phyloP scores from a whole-genome alignment of 495 filamentous ascomycete genomes.

The Tuber melanosporum region DNA sequence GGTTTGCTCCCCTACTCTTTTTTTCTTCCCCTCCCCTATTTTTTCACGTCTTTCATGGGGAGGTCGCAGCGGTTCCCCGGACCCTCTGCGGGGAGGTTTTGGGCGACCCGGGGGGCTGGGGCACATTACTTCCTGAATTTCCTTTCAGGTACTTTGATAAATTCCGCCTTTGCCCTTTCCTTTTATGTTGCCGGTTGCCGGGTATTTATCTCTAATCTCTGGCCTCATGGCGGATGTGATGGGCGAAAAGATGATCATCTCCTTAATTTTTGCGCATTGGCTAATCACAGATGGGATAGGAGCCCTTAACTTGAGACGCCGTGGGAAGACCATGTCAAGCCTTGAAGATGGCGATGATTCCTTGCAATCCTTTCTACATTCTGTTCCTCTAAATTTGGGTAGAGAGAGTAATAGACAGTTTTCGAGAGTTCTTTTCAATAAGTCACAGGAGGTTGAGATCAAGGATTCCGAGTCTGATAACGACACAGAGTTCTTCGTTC shows the following conservation, averaged over 20 bases:
- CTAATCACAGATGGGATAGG: constrained; percentile 5
- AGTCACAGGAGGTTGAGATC: not conserved
- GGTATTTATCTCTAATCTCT: not conserved
- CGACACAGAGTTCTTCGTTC: constrained; percentile 14
- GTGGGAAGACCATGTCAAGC: constrained; percentile 36
- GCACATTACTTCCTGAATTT: not conserved
- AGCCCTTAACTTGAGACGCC: constrained; percentile 27
- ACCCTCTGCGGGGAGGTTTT: not conserved
- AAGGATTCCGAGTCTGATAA: constrained; percentile 4
- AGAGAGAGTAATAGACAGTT: constrained; percentile 14
- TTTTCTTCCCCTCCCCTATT: not conserved
- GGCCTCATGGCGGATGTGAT: not conserved
- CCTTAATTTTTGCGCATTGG: not conserved
- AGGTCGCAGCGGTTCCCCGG: not conserved
- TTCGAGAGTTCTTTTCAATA: not conserved
- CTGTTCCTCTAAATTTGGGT: constrained; percentile 12
- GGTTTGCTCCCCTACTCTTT: not conserved
- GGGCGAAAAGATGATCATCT: not conserved
- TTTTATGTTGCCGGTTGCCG: not conserved
- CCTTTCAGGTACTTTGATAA: not conserved
- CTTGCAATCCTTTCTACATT: constrained; percentile 35
- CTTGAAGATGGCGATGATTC: constrained; percentile 5
- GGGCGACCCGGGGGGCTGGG: not conserved
- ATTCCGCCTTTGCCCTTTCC: not conserved
- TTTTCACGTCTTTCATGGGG: not conserved